Conservation (phyloP, 2,329 filamentous ascomycete species). For the Xylariales sp. region DNA sequence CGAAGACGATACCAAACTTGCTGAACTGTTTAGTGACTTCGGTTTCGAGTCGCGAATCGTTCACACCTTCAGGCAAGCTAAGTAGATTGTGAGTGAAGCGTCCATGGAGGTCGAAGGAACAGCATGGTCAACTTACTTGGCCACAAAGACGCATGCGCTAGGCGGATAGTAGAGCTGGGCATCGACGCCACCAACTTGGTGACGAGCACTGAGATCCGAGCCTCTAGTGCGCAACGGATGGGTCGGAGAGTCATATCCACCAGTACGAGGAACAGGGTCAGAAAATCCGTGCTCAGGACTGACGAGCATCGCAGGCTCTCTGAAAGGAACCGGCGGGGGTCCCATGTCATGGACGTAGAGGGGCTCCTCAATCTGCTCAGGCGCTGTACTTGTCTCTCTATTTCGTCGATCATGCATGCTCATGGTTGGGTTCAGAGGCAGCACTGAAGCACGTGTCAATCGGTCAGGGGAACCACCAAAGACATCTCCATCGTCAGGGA, state of each 20-base stretch:
- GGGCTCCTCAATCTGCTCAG: not conserved
- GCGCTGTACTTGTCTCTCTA: too few relatives aligned
- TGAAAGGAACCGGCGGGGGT: not conserved
- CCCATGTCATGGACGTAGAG: not conserved
- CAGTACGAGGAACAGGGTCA: not conserved
- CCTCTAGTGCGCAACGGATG: conserved; percentile 10
- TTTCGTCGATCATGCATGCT: too few relatives aligned
- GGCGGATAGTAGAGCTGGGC: conserved; percentile 50
- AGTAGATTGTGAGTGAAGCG: conserved; percentile 12
- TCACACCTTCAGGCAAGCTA: conserved; percentile 47
- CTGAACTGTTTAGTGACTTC: conserved; percentile 50
- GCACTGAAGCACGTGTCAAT: too few relatives aligned
- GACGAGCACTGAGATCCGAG: conserved; percentile 14
- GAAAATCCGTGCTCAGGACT: not conserved
- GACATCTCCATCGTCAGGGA: conserved; percentile 14
- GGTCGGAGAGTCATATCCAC: not conserved
- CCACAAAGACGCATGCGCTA: conserved; percentile 58
- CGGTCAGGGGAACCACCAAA: too few relatives aligned
- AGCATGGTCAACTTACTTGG: conserved; percentile 58
- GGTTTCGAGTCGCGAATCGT: conserved; percentile 46
- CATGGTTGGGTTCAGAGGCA: too few relatives aligned
- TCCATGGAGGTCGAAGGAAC: not conserved
- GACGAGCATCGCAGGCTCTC: conserved; percentile 8
- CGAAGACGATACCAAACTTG: conserved; percentile 51
- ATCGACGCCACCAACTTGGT: conserved; percentile 33